Evolutionary conservation across 2,329 filamentous ascomycete genomes (phyloP).

Genomic region (Paraphoma chrysanthemicola): DNA sequence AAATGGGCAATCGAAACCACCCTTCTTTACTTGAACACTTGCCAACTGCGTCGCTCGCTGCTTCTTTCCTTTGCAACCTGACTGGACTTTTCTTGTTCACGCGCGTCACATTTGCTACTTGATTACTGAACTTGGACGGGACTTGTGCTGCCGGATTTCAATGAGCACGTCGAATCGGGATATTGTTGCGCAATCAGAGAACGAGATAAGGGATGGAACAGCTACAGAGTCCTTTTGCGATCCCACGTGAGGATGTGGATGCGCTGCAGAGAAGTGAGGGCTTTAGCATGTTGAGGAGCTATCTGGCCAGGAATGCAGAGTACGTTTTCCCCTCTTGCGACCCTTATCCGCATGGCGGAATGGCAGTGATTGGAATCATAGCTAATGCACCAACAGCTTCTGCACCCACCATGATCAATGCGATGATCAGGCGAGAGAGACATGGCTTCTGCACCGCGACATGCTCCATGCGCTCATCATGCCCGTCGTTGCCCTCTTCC

Average conservation of each 20-base stretch:
- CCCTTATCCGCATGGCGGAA: not conserved
- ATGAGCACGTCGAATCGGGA: constrained; percentile 14
- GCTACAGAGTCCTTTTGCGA: constrained; percentile 50
- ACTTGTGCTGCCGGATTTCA: constrained; percentile 3
- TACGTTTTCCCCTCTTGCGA: constrained; percentile 33
- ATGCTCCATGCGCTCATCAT: constrained; percentile 65
- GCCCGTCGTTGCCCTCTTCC: constrained; percentile 64
- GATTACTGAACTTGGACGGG: too few species aligned
- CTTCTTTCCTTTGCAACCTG: constrained; percentile 7
- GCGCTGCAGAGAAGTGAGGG: constrained; percentile 49
- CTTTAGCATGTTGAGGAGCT: constrained; percentile 52
- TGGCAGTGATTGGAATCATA: not conserved
- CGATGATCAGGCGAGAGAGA: constrained; percentile 40
- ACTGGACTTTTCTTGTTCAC: not conserved
- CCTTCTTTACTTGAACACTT: not conserved
- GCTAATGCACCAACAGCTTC: constrained; percentile 43
- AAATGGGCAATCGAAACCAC: constrained; percentile 20
- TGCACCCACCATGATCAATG: constrained; percentile 51
- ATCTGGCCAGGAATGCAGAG: constrained; percentile 51
- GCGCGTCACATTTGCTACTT: too few species aligned
- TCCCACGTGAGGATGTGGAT: constrained; percentile 51
- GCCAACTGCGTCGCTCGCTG: not conserved
- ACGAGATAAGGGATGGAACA: constrained; percentile 11
- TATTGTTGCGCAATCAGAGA: constrained; percentile 5
- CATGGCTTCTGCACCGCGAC: constrained; percentile 63